Percentiles rank a stretch among this genome's conserved stretches.
Evolutionary conservation across 2,329 filamentous ascomycete species (phyloP).

Genomic region (Beauveria caledonica): DNA sequence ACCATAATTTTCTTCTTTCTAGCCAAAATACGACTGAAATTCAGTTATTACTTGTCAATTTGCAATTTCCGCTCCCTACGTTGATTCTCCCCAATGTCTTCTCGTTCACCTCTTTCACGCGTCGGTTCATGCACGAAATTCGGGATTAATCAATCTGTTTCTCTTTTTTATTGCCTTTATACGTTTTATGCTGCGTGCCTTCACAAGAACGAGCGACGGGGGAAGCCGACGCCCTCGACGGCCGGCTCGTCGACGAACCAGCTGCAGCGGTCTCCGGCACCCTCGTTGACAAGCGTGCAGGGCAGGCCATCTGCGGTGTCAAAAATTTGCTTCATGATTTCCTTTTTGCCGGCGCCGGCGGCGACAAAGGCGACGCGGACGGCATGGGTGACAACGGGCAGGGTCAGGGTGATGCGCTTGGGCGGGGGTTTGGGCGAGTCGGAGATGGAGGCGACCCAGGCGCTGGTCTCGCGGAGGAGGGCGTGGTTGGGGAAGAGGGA

Average conservation of each 20-base stretch:
- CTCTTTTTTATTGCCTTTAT: not conserved
- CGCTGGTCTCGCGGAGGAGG: constrained; percentile 68
- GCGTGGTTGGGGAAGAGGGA: constrained; percentile 87
- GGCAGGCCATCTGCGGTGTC: constrained; percentile 70
- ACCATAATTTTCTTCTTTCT: not conserved
- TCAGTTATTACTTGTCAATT: not conserved
- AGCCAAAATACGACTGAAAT: not conserved
- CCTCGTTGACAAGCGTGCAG: constrained; percentile 80
- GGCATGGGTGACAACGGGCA: constrained; percentile 84
- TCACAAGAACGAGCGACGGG: constrained; percentile 58
- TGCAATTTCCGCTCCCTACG: not conserved
- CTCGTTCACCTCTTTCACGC: not conserved
- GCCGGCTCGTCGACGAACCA: constrained; percentile 92
- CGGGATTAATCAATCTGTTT: not conserved
- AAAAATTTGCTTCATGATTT: constrained; percentile 87
- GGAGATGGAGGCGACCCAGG: constrained; percentile 87
- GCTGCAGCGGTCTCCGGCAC: constrained; percentile 74
- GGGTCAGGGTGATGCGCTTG: constrained; percentile 80
- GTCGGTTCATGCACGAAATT: not conserved
- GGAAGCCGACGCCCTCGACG: constrained; percentile 76
- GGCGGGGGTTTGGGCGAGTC: constrained; percentile 94
- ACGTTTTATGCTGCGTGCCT: not conserved
- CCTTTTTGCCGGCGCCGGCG: constrained; percentile 82
- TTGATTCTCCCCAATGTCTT: not conserved
- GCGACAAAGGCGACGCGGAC: constrained; percentile 85